phyloP scores from a whole-genome alignment of 148 eudicot species.

The Rhododendron molle region DNA sequence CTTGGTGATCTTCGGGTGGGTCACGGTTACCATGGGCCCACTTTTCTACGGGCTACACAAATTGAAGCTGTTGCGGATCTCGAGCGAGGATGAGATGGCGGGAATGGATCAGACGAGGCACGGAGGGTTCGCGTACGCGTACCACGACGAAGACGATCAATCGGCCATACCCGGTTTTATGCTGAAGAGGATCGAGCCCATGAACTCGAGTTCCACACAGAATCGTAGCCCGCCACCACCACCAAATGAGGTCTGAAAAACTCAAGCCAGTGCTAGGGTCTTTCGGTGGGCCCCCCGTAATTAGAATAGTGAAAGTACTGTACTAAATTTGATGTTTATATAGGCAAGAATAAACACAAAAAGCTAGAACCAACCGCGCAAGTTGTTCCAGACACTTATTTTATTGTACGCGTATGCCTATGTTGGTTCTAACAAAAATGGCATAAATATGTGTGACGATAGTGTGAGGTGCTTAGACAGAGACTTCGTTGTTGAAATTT shows the following conservation, averaged over 20 bases:
- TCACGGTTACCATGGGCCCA: slow-evolving; percentile 34
- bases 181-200: slow-evolving; percentile 23
- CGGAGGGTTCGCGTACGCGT: slow-evolving; percentile 36
- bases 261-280: too few species aligned
- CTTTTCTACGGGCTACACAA: slow-evolving; percentile 26
- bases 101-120: slow-evolving; percentile 45
- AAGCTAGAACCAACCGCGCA: not conserved
- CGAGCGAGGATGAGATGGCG: slow-evolving; percentile 31
- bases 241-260: not conserved
- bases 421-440: not conserved
- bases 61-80: slow-evolving; percentile 28
- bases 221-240: not conserved
- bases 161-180: slow-evolving; percentile 9
- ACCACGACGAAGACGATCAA: slow-evolving; percentile 26
- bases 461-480: not conserved
- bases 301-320: too few species aligned
- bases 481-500: not conserved
- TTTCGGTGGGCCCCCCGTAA: not conserved
- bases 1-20: slow-evolving; percentile 36
- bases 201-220: not conserved
- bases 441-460: not conserved
- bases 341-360: too few species aligned
- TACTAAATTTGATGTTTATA: too few species aligned
- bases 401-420: not conserved
- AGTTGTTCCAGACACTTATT: not conserved